Base-by-base conservation (phyloP, 805 yeast genomes). In the Starmerella bombicola region DNA sequence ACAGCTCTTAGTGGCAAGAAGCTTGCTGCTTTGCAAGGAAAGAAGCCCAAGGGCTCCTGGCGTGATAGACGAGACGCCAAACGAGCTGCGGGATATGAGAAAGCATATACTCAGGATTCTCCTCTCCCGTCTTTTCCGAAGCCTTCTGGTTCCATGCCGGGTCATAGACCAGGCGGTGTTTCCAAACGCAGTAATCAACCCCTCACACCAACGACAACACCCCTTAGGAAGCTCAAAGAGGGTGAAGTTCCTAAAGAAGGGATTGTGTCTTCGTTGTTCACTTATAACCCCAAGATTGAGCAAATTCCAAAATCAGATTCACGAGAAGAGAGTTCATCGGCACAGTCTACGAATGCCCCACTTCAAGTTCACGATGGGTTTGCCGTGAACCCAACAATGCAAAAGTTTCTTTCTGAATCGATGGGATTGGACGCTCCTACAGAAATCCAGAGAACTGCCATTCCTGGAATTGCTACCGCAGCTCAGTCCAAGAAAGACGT, bases 181-280 rank as follows among this genome's bases (percentile, higher is more conserved):
- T 56, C 58, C 5, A 46, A 62, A 35, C 36, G 35, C 33, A 9
- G 12, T 24, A 24, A 24, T 10, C 28, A 24, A 13, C 28, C 28
- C 13, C 13, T 24, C 28, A 24, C 9, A 13, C 28, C 28, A 10
- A 10, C 28, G 28, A 9, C 38, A 13, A 5, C 5, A 6, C 21
- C 33, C 36, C 5, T 16, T 20, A 9, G 17, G 8, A 8, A 16
- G 20, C 19, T 16, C 7, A 19, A 19, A 21, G 32, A 13, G 12
- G 16, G 8, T 8, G 22, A 8, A 19, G 42, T n/a, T 7, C 38
- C 43, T n/a, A 38, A 31, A 13, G 50, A 48, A 25, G 54, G 51
- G 7, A 76, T 77, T 51, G 84, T 88, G 3, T 82, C 96, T 0
- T 88, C 96, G 1, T 63, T 88, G 38, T 88, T 88, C 66, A 71